Evolutionary conservation across 2,329 filamentous ascomycete species (phyloP).

Genomic region (Capronia coronata): DNA sequence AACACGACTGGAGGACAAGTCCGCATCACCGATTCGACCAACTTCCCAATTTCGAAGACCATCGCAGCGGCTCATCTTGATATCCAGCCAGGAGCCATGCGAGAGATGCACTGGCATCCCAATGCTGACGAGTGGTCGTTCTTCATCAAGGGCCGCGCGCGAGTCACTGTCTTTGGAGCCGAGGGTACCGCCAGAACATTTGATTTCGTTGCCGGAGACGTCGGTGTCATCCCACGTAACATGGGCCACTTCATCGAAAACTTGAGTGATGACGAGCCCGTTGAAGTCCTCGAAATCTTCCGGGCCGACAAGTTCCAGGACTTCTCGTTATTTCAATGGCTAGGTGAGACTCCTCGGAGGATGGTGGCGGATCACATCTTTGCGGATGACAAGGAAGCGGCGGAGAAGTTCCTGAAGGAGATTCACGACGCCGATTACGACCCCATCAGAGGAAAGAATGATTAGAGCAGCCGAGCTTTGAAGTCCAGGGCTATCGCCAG

Average conservation of each 20-base stretch:
- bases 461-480: too few relatives aligned
- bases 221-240: slow-evolving; percentile 68
- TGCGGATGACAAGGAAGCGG: slow-evolving; percentile 53
- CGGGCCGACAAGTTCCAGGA: slow-evolving; percentile 64
- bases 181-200: slow-evolving; percentile 66
- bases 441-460: slow-evolving; percentile 10
- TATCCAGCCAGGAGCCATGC: slow-evolving; percentile 64
- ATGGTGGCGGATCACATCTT: slow-evolving; percentile 63
- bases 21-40: slow-evolving; percentile 67
- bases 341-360: slow-evolving; percentile 63
- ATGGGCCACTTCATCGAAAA: slow-evolving; percentile 82
- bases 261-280: slow-evolving; percentile 62
- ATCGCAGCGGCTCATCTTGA: slow-evolving; percentile 66
- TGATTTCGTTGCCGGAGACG: slow-evolving; percentile 67
- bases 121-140: slow-evolving; percentile 76
- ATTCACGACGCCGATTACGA: slow-evolving; percentile 54
- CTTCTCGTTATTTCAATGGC: slow-evolving; percentile 68
- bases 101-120: slow-evolving; percentile 80
- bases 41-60: slow-evolving; percentile 67
- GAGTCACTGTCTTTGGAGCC: slow-evolving; percentile 67
- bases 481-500: too few relatives aligned
- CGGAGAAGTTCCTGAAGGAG: slow-evolving; percentile 55
- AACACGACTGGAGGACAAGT: slow-evolving; percentile 63
- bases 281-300: slow-evolving; percentile 73
- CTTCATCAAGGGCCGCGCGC: slow-evolving; percentile 64